phyloP scores from a whole-genome alignment of 306 rosid genomes.

The Sindora glabra region DNA sequence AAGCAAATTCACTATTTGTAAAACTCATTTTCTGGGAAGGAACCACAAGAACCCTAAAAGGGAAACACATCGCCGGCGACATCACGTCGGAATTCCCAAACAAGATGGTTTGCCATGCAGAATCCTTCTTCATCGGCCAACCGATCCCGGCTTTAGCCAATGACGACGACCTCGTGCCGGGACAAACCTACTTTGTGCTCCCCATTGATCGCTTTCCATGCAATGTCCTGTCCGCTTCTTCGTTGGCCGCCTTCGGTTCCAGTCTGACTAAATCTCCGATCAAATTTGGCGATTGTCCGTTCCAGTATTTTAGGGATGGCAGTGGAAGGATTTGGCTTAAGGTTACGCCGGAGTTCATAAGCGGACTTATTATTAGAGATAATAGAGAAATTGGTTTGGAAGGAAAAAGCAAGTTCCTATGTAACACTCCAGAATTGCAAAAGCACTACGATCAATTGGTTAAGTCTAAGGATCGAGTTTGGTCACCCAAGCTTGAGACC shows the following conservation, averaged over 20 bases:
- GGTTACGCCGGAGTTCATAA: conserved; percentile 74
- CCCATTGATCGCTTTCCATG: conserved; percentile 57
- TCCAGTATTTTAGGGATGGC: conserved; percentile 48
- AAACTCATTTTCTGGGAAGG: conserved; percentile 62
- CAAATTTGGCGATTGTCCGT: conserved; percentile 59
- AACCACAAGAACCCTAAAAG: conserved; percentile 28
- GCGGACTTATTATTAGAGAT: conserved; percentile 25
- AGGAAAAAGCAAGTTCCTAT: conserved; percentile 20
- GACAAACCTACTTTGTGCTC: conserved; percentile 85
- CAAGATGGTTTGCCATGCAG: conserved; percentile 69
- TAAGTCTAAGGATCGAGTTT: conserved; percentile 55
- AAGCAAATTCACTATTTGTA: background rate
- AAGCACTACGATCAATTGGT: conserved; percentile 83
- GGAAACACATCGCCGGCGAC: conserved; percentile 70
- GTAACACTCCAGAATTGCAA: conserved; percentile 90
- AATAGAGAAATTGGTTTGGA: background rate
- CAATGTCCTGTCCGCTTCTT: conserved; percentile 42
- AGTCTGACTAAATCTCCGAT: conserved; percentile 31
- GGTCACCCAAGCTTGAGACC: conserved; percentile 94
- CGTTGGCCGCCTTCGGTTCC: conserved; percentile 35
- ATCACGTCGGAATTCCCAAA: conserved; percentile 86
- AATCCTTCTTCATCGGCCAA: conserved; percentile 81
- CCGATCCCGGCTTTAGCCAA: conserved; percentile 57
- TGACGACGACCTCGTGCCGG: conserved; percentile 47
- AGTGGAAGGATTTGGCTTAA: conserved; percentile 63